A percentile compares a stretch with the other conserved stretches of the same genome.
phyloP scores from a whole-genome alignment of 2,329 filamentous ascomycete species.

The Penicillium sp. region DNA sequence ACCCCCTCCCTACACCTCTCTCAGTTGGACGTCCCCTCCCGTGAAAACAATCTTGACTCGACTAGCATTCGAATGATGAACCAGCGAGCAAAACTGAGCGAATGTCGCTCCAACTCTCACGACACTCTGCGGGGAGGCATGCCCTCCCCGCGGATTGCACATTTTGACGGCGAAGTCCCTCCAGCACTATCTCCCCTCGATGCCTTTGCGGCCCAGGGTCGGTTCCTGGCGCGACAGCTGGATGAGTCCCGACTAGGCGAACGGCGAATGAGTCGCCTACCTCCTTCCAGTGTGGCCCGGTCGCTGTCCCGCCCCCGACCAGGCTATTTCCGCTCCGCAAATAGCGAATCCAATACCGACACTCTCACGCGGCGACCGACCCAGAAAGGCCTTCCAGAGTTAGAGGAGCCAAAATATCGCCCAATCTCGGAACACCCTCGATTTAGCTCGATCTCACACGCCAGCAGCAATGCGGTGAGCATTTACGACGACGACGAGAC shows the following conservation, averaged over 20 bases:
- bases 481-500: conserved; percentile 39
- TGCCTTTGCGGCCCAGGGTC: conserved; percentile 89
- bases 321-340: conserved; percentile 77
- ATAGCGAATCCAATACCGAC: conserved; percentile 49
- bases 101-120: conserved; percentile 60
- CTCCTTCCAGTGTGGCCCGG: conserved; percentile 78
- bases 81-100: conserved; percentile 58
- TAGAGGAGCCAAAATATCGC: conserved; percentile 52
- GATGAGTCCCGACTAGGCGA: conserved; percentile 74
- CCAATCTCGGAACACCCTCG: conserved; percentile 74
- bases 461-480: conserved; percentile 31
- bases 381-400: conserved; percentile 35
- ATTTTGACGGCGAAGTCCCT: conserved; percentile 73
- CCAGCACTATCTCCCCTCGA: conserved; percentile 92
- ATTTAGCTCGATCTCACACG: conserved; percentile 61
- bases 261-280: conserved; percentile 78
- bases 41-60: neutral
- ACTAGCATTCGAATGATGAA: neutral
- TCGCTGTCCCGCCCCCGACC: conserved; percentile 76
- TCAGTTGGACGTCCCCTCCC: conserved; percentile 37
- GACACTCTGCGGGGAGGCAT: conserved; percentile 57
- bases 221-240: conserved; percentile 81
- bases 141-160: conserved; percentile 68
- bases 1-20: conserved; percentile 2
- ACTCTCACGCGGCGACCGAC: conserved; percentile 41